Conservation (phyloP, 306 rosid genomes). For the Carpinus viminea region DNA sequence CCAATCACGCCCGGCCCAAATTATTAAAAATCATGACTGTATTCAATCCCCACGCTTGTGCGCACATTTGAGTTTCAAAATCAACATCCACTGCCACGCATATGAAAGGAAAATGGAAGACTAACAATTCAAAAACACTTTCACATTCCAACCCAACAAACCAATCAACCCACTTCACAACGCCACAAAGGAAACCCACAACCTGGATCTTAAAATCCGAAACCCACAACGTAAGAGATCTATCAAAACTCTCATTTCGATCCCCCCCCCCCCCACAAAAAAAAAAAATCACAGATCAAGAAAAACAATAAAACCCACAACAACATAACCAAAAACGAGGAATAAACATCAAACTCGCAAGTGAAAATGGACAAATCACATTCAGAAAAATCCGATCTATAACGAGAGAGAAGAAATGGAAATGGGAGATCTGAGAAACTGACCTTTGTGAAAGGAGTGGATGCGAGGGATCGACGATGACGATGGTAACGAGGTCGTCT, state of each 20-base stretch:
- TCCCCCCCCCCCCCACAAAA: no score
- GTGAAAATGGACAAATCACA: not conserved
- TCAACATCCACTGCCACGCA: not conserved
- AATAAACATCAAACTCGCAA: not conserved
- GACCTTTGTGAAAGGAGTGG: not conserved
- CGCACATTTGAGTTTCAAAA: not conserved
- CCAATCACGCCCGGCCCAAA: not conserved
- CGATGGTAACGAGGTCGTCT: constrained; percentile 8
- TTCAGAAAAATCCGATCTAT: no score
- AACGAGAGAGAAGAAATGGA: not conserved
- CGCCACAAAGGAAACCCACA: not conserved
- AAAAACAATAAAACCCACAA: not conserved
- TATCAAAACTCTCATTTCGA: not conserved
- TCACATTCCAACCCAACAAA: not conserved
- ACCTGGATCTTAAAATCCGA: not conserved
- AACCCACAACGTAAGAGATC: not conserved
- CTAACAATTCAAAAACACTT: not conserved
- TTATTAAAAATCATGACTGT: not conserved
- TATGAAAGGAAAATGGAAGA: not conserved
- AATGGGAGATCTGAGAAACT: constrained; percentile 1
- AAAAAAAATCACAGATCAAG: not conserved
- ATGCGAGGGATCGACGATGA: not conserved
- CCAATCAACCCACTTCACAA: not conserved
- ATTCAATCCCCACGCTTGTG: not conserved
- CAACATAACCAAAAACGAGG: not conserved